These are phyloP conservation scores for Eucalyptus cladocalyx DNA, from an alignment of 345 rosid species.

Conservation along the genomic window DNA sequence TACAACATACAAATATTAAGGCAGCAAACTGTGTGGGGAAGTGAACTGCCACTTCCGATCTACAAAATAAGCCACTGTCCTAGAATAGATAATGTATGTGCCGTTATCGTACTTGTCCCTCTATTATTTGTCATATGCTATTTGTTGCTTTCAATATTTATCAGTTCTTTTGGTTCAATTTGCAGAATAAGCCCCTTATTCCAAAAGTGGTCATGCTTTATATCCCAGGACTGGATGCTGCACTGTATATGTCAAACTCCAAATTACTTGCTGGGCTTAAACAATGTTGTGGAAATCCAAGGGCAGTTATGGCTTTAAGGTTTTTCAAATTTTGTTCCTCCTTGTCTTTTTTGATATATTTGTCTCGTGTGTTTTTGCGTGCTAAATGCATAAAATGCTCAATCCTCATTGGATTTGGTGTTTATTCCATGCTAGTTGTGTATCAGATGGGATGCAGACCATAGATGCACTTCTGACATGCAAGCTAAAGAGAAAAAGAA, in stretches of 20 bases:
- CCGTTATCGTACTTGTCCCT: not conserved
- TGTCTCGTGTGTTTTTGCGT: not conserved
- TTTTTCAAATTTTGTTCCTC: constrained; percentile 17
- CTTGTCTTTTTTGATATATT: not conserved
- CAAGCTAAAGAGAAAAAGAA: constrained; percentile 66
- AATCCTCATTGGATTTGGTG: constrained; percentile 4
- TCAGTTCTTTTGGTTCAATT: not conserved
- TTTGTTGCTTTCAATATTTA: not conserved
- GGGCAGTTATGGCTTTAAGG: constrained; percentile 76
- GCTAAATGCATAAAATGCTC: not conserved
- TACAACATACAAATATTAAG: not conserved
- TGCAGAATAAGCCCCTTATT: constrained; percentile 90
- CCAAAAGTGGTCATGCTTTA: constrained; percentile 87
- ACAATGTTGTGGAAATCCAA: constrained; percentile 64
- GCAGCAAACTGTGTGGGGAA: not conserved
- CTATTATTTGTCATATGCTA: not conserved
- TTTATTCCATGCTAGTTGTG: constrained; percentile 49
- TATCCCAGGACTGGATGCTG: constrained; percentile 91
- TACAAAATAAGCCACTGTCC: not conserved
- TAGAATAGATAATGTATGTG: not conserved
- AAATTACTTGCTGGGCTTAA: constrained; percentile 57
- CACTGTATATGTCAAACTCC: constrained; percentile 63
- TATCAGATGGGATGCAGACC: constrained; percentile 72
- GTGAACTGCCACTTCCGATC: not conserved
- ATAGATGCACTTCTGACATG: constrained; percentile 77